Conservation (phyloP, 306 rosid species). For the Dryas octopetala region DNA sequence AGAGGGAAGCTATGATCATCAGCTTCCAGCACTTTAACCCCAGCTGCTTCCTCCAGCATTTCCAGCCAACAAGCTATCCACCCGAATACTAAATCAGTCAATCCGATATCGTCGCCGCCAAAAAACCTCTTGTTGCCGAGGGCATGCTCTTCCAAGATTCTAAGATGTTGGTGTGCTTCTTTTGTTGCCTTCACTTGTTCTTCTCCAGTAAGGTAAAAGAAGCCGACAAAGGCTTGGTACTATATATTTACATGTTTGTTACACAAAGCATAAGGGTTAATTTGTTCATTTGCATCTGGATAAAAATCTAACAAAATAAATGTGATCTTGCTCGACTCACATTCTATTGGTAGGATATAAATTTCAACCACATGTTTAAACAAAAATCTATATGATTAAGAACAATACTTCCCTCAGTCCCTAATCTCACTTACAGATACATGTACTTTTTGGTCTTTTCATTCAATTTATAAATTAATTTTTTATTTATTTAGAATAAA, state of each 20-base stretch:
- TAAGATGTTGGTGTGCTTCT: neutral
- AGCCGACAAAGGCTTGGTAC: neutral
- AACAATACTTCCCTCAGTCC: no score
- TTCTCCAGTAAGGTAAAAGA: constrained; percentile 2
- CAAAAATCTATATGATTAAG: no score
- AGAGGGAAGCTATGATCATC: no score
- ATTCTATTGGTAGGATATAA: no score
- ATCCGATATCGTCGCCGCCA: constrained; percentile 10
- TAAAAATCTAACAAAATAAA: no score
- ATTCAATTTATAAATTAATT: no score
- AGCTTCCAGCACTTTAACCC: neutral
- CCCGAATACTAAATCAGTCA: constrained; percentile 14
- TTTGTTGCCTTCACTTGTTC: constrained; percentile 12
- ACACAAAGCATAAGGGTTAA: neutral
- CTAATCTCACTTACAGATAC: no score
- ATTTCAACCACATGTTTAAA: no score
- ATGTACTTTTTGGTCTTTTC: no score
- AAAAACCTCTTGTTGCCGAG: constrained; percentile 14
- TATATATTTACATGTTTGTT: neutral
- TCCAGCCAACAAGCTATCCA: constrained; percentile 21
- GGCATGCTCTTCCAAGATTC: constrained; percentile 19
- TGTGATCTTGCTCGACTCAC: no score
- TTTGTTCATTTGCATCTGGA: neutral
- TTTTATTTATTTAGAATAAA: no score
- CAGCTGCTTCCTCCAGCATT: constrained; percentile 6